phyloP scores from a whole-genome alignment of 441 rosid species.

The Pelargonium australe region DNA sequence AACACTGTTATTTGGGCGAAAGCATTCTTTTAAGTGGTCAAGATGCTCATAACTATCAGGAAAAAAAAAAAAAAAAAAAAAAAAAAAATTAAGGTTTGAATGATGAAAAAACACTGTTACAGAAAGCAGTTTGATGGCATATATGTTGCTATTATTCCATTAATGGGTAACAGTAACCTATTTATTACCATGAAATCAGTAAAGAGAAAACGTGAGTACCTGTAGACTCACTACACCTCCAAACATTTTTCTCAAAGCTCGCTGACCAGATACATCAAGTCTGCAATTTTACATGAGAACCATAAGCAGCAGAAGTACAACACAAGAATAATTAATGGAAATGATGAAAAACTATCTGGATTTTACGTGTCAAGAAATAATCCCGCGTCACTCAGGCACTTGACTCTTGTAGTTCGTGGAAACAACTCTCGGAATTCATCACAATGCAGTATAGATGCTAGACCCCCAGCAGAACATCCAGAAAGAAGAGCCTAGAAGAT shows the following conservation, averaged over 20 bases:
- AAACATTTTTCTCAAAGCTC: constrained; percentile 53
- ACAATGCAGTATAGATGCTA: constrained; percentile 73
- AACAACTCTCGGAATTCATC: constrained; percentile 66
- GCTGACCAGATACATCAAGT: constrained; percentile 73
- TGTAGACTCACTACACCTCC: constrained; percentile 41
- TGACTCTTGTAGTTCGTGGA: constrained; percentile 49
- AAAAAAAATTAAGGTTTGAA: background rate
- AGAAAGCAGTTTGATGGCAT: background rate
- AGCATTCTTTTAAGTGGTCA: background rate
- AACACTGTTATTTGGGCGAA: background rate
- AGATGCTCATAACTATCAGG: background rate
- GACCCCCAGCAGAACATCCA: constrained; percentile 93
- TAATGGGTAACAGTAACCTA: background rate
- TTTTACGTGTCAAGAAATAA: constrained; percentile 69
- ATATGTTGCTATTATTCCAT: background rate
- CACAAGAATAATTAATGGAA: background rate
- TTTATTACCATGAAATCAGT: background rate
- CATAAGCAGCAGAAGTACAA: constrained; percentile 7
- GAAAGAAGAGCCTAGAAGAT: constrained; percentile 66
- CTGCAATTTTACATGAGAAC: constrained; percentile 33
- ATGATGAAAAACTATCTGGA: background rate
- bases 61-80: background rate
- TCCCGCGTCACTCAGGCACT: constrained; percentile 94
- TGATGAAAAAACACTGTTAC: background rate
- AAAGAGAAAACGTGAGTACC: background rate